Evolutionary conservation across 352 stramenopile genomes (phyloP).

Genomic region (Phytophthora cryptogea): DNA sequence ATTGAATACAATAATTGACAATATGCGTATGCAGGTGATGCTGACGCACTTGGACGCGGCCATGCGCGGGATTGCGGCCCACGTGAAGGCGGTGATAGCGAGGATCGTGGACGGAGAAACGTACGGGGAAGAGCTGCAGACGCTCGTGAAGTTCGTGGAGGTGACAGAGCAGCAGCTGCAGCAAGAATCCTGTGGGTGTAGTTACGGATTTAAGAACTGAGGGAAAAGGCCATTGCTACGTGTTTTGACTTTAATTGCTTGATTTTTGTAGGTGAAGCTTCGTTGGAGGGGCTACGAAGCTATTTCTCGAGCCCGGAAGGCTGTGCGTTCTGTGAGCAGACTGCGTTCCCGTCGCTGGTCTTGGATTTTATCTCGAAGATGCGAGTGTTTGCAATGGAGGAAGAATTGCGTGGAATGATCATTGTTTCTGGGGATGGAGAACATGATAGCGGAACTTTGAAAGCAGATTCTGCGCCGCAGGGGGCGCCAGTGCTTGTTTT

Average conservation of each 20-base stretch:
- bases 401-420: constrained; percentile 44
- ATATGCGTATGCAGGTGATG: constrained; percentile 36
- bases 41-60: constrained; percentile 61
- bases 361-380: constrained; percentile 71
- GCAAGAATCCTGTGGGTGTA: constrained; percentile 50
- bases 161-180: constrained; percentile 45
- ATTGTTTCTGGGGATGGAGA: background rate
- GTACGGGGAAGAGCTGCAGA: constrained; percentile 40
- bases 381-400: constrained; percentile 46
- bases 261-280: constrained; percentile 37
- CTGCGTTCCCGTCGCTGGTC: constrained; percentile 66
- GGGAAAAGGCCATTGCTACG: background rate
- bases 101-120: constrained; percentile 46
- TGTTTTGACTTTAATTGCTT: background rate
- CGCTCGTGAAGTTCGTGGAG: constrained; percentile 52
- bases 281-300: constrained; percentile 40
- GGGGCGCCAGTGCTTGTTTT: background rate
- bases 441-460: background rate
- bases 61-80: constrained; percentile 49
- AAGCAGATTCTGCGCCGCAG: background rate
- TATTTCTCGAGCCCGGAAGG: constrained; percentile 60
- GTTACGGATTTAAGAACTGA: background rate
- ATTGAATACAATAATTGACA: background rate
- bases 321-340: constrained; percentile 64
- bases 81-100: constrained; percentile 56